A percentile compares a stretch with the other conserved stretches of the same genome.
These are phyloP conservation scores for Solanum aculeatissimum DNA, from an alignment of 305 asterid genomes.

Conservation along the genomic window DNA sequence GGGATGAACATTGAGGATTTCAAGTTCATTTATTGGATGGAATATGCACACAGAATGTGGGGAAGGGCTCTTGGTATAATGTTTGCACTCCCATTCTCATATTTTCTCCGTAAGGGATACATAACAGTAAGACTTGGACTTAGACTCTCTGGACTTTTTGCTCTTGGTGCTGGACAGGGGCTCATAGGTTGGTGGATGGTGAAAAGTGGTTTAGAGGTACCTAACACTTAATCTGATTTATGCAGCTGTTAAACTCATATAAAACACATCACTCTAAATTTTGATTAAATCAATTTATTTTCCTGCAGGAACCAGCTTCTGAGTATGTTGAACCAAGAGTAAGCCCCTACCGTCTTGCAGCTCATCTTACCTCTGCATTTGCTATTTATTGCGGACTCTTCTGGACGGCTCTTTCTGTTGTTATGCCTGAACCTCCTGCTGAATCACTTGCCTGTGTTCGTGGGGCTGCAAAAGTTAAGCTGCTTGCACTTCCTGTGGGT, in stretches of 20 bases:
- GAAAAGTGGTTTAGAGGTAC: conserved; percentile 96
- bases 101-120: conserved; percentile 84
- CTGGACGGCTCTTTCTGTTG: conserved; percentile 93
- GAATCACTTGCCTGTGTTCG: conserved; percentile 74
- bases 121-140: conserved; percentile 61
- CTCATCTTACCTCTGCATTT: conserved; percentile 95
- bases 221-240: not conserved
- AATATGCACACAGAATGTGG: conserved; percentile 99
- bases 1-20: conserved; percentile 87
- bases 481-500: conserved; percentile 70
- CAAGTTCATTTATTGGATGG: conserved; percentile 99
- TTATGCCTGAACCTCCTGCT: conserved; percentile 93
- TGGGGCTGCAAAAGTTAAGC: conserved; percentile 83
- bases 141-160: conserved; percentile 75
- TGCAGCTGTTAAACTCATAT: not conserved
- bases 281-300: not conserved
- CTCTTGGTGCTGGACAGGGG: conserved; percentile 98
- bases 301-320: conserved; percentile 56
- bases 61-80: conserved; percentile 92
- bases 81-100: conserved; percentile 94
- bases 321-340: conserved; percentile 86
- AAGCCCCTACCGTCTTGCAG: conserved; percentile 95
- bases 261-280: not conserved
- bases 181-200: conserved; percentile 99
- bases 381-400: conserved; percentile 76